Evolutionary conservation across 345 rosid species (phyloP), one percentile per base, ranked within the genome.

Genomic region (Erysimum cheiranthoides): DNA sequence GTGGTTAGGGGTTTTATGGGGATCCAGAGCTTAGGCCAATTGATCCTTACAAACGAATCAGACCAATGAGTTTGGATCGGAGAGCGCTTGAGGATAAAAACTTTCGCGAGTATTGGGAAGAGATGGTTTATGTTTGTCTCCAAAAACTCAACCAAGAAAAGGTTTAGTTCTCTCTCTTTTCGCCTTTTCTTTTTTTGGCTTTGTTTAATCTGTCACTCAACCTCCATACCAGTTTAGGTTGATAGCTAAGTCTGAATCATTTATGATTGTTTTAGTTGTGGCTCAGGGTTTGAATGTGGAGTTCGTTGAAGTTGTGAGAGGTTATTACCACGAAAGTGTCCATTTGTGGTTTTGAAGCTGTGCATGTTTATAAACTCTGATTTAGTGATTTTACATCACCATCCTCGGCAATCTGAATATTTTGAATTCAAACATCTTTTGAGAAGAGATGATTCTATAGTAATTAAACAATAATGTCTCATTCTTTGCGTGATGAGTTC

Each of bases 251-350:
- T 21, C 25, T 21, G 25, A 21, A 21, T 21, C 25, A 21, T 21
- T 21, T 1, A 21, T 21, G 25, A 21, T 21, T 0, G 1, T 21
- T 21, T 21, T 21, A 21, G 1, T n/a, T 21, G 31, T 66, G 69
- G 39, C 17, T 65, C 1, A 66, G 61, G 27, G 6, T 3, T n/a
- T n/a, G n/a, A 53, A 54, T 28, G 62, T 68, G 64, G 64, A 69
- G 73, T 69, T 42, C 2, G 21, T 69, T 8, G 13, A 56, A 30
- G 31, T 56, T 32, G 64, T 69, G 21, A 56, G 73, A 30, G 73
- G 73, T 31, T 6, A 8, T 28, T 16, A n/a, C n/a, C n/a, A n/a
- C n/a, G n/a, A n/a, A n/a, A n/a, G n/a, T n/a, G n/a, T n/a, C n/a
- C n/a, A n/a, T n/a, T n/a, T n/a, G n/a, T n/a, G n/a, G n/a, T n/a